These are phyloP conservation scores for Pseudogymnoascus sp. DNA, from an alignment of 2,329 filamentous ascomycete genomes.

Conservation along the genomic window DNA sequence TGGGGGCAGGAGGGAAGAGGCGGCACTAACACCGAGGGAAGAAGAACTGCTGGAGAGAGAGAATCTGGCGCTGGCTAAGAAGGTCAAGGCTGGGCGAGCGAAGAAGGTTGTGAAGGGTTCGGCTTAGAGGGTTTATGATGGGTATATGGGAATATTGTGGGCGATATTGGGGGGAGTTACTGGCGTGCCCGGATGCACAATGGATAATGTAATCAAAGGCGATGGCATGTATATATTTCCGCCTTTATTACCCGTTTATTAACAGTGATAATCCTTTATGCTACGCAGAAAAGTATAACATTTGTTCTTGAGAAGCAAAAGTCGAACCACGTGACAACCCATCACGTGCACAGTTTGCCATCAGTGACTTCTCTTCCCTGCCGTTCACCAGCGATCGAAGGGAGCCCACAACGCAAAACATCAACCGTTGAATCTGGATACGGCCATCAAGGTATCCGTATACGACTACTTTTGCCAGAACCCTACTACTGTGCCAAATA, in stretches of 20 bases:
- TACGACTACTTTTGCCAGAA: slow-evolving; percentile 4
- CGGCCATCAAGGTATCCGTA: slow-evolving; percentile 7
- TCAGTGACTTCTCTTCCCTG: slow-evolving; percentile 2
- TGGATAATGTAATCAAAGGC: background rate
- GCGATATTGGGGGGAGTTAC: background rate
- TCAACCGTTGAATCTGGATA: slow-evolving; percentile 7
- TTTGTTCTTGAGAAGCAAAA: background rate
- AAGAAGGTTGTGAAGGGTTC: background rate
- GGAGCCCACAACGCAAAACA: slow-evolving; percentile 7
- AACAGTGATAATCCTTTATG: background rate
- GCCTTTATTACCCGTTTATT: background rate
- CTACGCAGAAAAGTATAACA: background rate
- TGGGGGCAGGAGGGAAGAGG: slow-evolving; percentile 54
- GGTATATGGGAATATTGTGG: background rate
- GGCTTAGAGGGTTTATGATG: background rate
- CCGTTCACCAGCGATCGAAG: slow-evolving; percentile 8
- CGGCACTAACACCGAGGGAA: background rate
- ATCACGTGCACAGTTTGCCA: slow-evolving; percentile 1
- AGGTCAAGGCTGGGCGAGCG: background rate
- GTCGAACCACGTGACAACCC: background rate
- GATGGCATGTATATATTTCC: background rate
- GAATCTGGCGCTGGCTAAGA: background rate
- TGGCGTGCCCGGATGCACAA: background rate
- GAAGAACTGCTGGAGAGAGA: background rate
- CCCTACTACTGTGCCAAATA: background rate